These are phyloP conservation scores for Fraxinus albicans DNA, from an alignment of 305 asterid species.

Conservation along the genomic window DNA sequence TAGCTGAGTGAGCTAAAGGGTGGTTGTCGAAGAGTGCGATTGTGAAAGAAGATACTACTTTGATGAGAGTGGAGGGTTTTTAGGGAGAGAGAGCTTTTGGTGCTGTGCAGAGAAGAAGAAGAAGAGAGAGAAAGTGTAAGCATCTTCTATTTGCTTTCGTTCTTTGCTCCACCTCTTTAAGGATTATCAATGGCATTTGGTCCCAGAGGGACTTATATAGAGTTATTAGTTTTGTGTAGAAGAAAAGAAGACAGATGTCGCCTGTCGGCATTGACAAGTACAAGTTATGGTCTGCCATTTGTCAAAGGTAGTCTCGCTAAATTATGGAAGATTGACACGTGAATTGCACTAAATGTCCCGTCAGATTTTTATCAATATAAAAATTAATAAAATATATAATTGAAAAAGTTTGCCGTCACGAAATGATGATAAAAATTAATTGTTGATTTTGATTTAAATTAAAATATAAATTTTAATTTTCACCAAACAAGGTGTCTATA, in stretches of 20 bases:
- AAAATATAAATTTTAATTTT: no score
- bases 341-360: no score
- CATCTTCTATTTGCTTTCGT: constrained; percentile 18
- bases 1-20: constrained; percentile 26
- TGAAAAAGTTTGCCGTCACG: no score
- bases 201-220: neutral
- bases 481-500: no score
- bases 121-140: constrained; percentile 39
- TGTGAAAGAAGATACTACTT: constrained; percentile 27
- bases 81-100: constrained; percentile 13
- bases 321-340: neutral
- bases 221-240: neutral
- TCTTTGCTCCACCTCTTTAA: neutral
- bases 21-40: constrained; percentile 29
- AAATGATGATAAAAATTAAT: no score
- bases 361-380: no score
- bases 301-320: neutral
- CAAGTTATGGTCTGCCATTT: constrained; percentile 13
- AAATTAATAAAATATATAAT: no score
- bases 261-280: neutral
- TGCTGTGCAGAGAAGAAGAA: constrained; percentile 10
- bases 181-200: neutral
- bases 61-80: constrained; percentile 27
- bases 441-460: no score
- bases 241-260: neutral